Evolutionary conservation across 208 protist species (phyloP).

Genomic region (Trypanosoma conorhini): DNA sequence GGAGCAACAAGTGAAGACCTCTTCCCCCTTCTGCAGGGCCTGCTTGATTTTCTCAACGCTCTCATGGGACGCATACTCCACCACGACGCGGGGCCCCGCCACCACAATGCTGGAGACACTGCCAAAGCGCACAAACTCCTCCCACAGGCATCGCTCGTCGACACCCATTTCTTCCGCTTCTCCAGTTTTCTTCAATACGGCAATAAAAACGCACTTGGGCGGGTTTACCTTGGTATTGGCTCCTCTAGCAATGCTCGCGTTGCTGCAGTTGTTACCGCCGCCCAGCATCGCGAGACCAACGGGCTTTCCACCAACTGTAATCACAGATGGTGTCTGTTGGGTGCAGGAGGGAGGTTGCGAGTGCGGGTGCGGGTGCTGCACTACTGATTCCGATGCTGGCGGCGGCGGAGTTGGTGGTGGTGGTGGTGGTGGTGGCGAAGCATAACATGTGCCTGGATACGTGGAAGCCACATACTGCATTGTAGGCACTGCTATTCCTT

Average conservation of each 20-base stretch:
- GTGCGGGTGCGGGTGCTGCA: not conserved
- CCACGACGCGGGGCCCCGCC: slow-evolving; percentile 21
- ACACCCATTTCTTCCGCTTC: not conserved
- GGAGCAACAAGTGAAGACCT: not conserved
- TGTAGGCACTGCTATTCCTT: not conserved
- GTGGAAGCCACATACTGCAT: not conserved
- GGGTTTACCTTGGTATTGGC: not conserved
- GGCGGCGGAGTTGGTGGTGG: not conserved
- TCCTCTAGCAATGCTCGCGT: not conserved
- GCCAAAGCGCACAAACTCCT: slow-evolving; percentile 28
- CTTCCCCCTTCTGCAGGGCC: slow-evolving; percentile 4
- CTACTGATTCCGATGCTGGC: not conserved
- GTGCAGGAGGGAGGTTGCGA: not conserved
- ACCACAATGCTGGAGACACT: slow-evolving; percentile 16
- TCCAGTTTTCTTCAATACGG: not conserved
- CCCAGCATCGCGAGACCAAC: slow-evolving; percentile 5
- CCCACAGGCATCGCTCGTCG: slow-evolving; percentile 6
- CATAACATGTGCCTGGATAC: not conserved
- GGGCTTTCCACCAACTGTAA: slow-evolving; percentile 15
- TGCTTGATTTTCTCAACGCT: slow-evolving; percentile 10
- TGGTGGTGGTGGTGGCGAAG: not conserved
- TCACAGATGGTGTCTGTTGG: not conserved
- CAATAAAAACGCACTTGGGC: slow-evolving; percentile 10
- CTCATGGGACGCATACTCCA: slow-evolving; percentile 17
- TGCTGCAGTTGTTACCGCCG: not conserved